Evolutionary conservation across 177 flowering plant genomes (phyloP), one percentile per base, ranked within the genome.

Genomic region (Tripterygium wilfordii): DNA sequence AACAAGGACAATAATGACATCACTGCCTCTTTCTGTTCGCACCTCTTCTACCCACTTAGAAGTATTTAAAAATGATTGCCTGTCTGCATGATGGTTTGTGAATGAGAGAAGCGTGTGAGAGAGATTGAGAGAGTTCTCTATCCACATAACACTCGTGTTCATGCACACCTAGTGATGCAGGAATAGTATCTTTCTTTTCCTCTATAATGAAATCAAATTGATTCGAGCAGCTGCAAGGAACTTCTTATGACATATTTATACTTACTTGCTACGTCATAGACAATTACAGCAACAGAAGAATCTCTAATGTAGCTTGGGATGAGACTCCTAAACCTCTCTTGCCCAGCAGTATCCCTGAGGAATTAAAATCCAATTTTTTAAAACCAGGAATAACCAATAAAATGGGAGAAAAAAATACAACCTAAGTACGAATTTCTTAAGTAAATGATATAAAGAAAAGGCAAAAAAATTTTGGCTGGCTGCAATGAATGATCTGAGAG

Each of bases 1-100:
- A 15, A 74, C 82, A 45, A 77, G 76, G 25, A 77, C 82, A 38
- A 77, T 74, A 38, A 77, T 77, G 31, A 77, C 82, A 70, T 77
- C 82, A 27, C 72, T 63, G 14, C 82, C 79, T 23, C 82, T 62
- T 42, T 77, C 82, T 26, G 70, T 69, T 0, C 75, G 75, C 16
- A 75, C 78, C 55, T 75, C 77, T 58, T 75, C 77, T 18, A 75
- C 58, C 80, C 80, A 75, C 66, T 69, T 72, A 9, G 52, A 45
- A 9, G 80, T 72, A 55, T 62, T 76, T 38, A 76, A 53, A 42
- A 72, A 76, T 25, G 80, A 72, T 33, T 69, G 73, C 19, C 80
- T 64, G 51, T 64, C 80, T 76, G 67, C 54, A 53, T 10, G 27
- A 42, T 10, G 15, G 41, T 28, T 38, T 5, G 15, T 17, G 4